Percentiles rank a stretch among this genome's conserved stretches.
These are phyloP conservation scores for Helotiales sp. DNA, from an alignment of 2,329 filamentous ascomycete genomes.

Conservation along the genomic window DNA sequence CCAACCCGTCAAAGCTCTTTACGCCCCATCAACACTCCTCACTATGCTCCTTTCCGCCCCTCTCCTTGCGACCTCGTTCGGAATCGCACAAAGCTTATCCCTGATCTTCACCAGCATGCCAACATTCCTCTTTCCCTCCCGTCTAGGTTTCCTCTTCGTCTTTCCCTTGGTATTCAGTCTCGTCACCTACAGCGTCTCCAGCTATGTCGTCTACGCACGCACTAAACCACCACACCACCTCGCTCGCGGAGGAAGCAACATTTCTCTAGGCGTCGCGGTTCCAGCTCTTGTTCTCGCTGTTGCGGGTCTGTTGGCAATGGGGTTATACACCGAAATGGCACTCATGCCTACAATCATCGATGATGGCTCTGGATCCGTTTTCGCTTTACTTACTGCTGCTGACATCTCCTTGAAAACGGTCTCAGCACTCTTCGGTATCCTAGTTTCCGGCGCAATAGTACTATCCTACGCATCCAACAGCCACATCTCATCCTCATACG, in stretches of 20 bases:
- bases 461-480: constrained; percentile 8
- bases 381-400: constrained; percentile 11
- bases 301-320: constrained; percentile 20
- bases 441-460: constrained; percentile 15
- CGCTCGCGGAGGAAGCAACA: background rate
- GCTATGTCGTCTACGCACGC: constrained; percentile 10
- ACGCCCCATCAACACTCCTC: constrained; percentile 50
- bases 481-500: constrained; percentile 8
- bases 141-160: constrained; percentile 45
- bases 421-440: constrained; percentile 21
- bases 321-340: constrained; percentile 16
- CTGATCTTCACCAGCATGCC: constrained; percentile 48
- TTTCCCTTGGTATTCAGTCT: constrained; percentile 22
- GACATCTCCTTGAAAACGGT: constrained; percentile 21
- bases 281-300: constrained; percentile 17
- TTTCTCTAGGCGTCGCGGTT: constrained; percentile 1
- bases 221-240: constrained; percentile 12
- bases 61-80: constrained; percentile 49
- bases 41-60: constrained; percentile 47
- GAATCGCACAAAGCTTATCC: constrained; percentile 45
- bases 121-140: constrained; percentile 40
- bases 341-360: constrained; percentile 5
- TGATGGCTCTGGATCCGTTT: constrained; percentile 6
- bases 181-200: constrained; percentile 16
- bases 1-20: constrained; percentile 45